These are phyloP conservation scores for Beta corolliflora DNA, from an alignment of 179 eudicot genomes.

Conservation along the genomic window DNA sequence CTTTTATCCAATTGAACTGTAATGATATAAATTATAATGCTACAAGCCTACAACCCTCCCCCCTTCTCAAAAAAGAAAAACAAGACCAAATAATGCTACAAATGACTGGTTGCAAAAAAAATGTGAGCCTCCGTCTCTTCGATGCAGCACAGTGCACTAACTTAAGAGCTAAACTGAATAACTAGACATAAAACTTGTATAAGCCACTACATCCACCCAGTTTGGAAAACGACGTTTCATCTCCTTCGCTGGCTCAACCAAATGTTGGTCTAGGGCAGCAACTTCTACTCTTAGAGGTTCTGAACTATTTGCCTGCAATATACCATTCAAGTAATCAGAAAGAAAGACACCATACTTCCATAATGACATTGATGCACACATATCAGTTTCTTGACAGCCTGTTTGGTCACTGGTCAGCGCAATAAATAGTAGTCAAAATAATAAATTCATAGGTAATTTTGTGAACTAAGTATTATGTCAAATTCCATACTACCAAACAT, in stretches of 20 bases:
- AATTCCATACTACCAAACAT: background rate
- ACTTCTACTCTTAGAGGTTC: constrained; percentile 73
- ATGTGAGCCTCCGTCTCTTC: background rate
- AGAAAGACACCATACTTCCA: background rate
- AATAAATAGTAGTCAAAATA: no score
- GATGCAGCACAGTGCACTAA: background rate
- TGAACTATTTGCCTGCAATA: constrained; percentile 68
- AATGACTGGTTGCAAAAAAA: background rate
- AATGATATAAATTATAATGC: no score
- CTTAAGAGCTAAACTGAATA: constrained; percentile 55
- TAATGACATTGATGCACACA: background rate
- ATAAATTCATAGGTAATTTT: no score
- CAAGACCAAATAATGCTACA: background rate
- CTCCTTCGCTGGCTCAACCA: constrained; percentile 51
- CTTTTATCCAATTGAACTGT: no score
- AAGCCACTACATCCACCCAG: constrained; percentile 80
- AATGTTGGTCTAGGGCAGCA: constrained; percentile 74
- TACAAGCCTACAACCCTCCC: no score
- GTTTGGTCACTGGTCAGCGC: no score
- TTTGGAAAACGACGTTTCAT: constrained; percentile 73
- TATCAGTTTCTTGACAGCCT: background rate
- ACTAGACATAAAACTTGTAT: constrained; percentile 70
- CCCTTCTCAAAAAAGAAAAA: no score
- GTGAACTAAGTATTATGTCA: no score
- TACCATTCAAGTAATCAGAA: background rate